Conservation (phyloP, 2,329 filamentous ascomycete genomes). For the Drechslerella stenobrocha region DNA sequence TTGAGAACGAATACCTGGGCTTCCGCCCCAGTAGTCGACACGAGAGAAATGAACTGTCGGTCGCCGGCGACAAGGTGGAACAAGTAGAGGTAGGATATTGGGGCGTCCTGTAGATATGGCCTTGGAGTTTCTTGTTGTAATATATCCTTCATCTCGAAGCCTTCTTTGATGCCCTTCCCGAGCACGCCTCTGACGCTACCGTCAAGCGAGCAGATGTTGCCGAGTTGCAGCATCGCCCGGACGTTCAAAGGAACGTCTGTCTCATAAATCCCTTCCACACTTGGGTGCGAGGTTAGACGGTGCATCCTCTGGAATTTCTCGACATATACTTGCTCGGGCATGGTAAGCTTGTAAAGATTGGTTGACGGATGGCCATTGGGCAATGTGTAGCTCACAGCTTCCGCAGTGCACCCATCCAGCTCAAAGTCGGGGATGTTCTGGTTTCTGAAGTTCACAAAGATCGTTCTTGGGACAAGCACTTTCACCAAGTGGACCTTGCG, state of each 20-base stretch:
- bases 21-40: conserved; percentile 77
- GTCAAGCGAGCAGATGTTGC: conserved; percentile 90
- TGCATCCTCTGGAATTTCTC: conserved; percentile 74
- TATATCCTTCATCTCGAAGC: conserved; percentile 81
- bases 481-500: conserved; percentile 86
- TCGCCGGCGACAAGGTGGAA: conserved; percentile 92
- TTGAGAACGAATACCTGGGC: conserved; percentile 89
- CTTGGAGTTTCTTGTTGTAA: conserved; percentile 56
- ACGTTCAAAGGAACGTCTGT: conserved; percentile 85
- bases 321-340: conserved; percentile 85
- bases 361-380: conserved; percentile 93
- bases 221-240: conserved; percentile 83
- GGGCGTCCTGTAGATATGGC: conserved; percentile 73
- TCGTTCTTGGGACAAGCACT: conserved; percentile 80
- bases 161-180: conserved; percentile 87
- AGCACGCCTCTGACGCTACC: conserved; percentile 86
- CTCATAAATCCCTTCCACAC: conserved; percentile 96
- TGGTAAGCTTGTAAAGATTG: conserved; percentile 89
- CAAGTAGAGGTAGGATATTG: conserved; percentile 82
- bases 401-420: conserved; percentile 79
- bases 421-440: conserved; percentile 86
- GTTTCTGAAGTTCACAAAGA: conserved; percentile 89
- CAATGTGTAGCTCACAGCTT: conserved; percentile 89
- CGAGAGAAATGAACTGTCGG: conserved; percentile 87
- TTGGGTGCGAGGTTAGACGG: conserved; percentile 83